phyloP scores from a whole-genome alignment of 2,329 filamentous ascomycete genomes.

The Ophiostoma piceae region DNA sequence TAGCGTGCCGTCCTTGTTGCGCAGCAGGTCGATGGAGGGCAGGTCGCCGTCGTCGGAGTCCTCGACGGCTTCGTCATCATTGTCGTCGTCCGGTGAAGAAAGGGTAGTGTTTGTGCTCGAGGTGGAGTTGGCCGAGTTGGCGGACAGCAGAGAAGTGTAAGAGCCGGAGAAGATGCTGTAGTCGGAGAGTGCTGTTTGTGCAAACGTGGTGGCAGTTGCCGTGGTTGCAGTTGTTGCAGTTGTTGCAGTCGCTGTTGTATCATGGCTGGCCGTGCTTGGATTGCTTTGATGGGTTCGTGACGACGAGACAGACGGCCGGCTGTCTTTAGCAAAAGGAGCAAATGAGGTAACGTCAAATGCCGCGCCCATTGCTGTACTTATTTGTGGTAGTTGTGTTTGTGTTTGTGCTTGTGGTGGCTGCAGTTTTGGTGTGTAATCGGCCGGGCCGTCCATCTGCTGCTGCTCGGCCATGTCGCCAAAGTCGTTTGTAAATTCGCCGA shows the following conservation, averaged over 20 bases:
- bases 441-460: background rate
- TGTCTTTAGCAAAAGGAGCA: background rate
- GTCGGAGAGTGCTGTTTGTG: background rate
- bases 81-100: background rate
- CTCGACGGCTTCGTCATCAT: background rate
- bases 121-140: background rate
- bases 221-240: background rate
- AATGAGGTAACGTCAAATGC: background rate
- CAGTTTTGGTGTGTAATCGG: background rate
- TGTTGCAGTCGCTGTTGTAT: background rate
- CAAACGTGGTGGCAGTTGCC: background rate
- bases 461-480: background rate
- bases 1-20: background rate
- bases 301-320: background rate
- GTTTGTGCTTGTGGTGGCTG: background rate
- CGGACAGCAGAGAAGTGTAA: background rate
- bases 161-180: constrained; percentile 9
- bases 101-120: background rate
- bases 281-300: background rate
- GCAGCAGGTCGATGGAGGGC: background rate
- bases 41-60: constrained; percentile 30
- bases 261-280: background rate
- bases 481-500: background rate
- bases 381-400: background rate
- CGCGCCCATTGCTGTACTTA: background rate